A percentile compares a stretch with the other conserved stretches of the same genome.
Evolutionary conservation across 106 monocot genomes (phyloP).

Genomic region (Triglochin maritima): DNA sequence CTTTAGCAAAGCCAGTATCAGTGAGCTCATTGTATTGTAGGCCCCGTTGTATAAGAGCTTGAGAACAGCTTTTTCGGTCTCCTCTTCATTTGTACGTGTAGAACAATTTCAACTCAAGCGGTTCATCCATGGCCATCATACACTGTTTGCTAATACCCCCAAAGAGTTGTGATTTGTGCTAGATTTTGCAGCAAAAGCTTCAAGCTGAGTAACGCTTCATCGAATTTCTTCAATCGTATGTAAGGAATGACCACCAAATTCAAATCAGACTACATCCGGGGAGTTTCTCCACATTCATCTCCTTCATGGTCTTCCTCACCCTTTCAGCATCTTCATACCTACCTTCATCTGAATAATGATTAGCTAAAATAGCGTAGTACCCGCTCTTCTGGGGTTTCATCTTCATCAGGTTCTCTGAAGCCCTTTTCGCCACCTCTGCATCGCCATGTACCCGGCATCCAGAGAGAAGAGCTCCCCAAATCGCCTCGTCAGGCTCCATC

Average conservation of each 20-base stretch:
- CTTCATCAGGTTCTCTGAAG: slow-evolving; percentile 17
- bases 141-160: too few species aligned
- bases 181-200: too few species aligned
- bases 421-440: slow-evolving; percentile 21
- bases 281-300: slow-evolving; percentile 39
- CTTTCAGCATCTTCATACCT: slow-evolving; percentile 38
- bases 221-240: background rate
- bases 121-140: too few species aligned
- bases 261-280: slow-evolving; percentile 33
- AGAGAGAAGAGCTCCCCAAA: slow-evolving; percentile 32
- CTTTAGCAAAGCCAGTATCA: too few species aligned
- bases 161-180: too few species aligned
- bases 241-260: background rate
- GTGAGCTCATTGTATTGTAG: too few species aligned
- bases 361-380: slow-evolving; percentile 34
- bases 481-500: slow-evolving; percentile 30
- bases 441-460: slow-evolving; percentile 34
- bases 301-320: slow-evolving; percentile 40
- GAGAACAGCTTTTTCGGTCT: too few species aligned
- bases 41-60: too few species aligned
- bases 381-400: slow-evolving; percentile 30
- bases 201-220: too few species aligned
- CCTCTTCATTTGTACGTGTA: too few species aligned
- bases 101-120: too few species aligned
- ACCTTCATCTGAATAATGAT: slow-evolving; percentile 39